A percentile compares a stretch with the other conserved stretches of the same genome.
These are phyloP conservation scores for Lasiosphaeria miniovina DNA, from an alignment of 495 filamentous ascomycete genomes.

Conservation along the genomic window DNA sequence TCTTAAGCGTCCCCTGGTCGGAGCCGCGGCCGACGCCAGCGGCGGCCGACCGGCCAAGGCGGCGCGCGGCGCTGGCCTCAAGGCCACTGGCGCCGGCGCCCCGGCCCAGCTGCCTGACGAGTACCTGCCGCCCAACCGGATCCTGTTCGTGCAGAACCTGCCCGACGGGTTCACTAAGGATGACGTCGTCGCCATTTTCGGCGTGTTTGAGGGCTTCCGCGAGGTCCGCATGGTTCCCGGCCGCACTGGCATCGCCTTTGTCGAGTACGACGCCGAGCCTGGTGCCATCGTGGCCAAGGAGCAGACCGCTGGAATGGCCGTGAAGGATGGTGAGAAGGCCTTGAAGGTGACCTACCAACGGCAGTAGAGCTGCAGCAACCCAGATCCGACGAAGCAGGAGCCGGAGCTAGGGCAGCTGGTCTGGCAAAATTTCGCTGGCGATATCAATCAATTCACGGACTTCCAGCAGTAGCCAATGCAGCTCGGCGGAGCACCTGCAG, in stretches of 20 bases:
- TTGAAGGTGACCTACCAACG: constrained; percentile 90
- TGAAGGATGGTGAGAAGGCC: constrained; percentile 64
- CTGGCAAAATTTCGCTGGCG: no score
- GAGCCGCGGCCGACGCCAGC: constrained; percentile 44
- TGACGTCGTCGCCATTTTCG: constrained; percentile 74
- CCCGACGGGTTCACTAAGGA: constrained; percentile 85
- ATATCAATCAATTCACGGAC: no score
- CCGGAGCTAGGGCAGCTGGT: no score
- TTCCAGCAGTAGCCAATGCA: background rate
- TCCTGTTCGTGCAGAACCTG: constrained; percentile 90
- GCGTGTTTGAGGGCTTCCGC: constrained; percentile 87
- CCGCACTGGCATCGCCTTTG: constrained; percentile 86
- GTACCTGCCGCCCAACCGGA: constrained; percentile 95
- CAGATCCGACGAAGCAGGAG: no score
- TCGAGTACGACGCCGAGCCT: constrained; percentile 88
- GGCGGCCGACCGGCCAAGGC: constrained; percentile 65
- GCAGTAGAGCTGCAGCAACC: constrained; percentile 50
- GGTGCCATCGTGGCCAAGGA: constrained; percentile 95
- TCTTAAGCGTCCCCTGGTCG: constrained; percentile 68
- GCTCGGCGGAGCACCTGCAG: background rate
- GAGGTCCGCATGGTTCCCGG: constrained; percentile 88
- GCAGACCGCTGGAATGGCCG: constrained; percentile 81
- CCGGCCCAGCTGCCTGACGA: constrained; percentile 88
- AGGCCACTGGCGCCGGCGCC: constrained; percentile 66
- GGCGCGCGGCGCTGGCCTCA: constrained; percentile 74